Evolutionary conservation across 768 basidiomycete species (phyloP), one percentile per base, ranked within the genome.

Genomic region (Baorangia bicolor): DNA sequence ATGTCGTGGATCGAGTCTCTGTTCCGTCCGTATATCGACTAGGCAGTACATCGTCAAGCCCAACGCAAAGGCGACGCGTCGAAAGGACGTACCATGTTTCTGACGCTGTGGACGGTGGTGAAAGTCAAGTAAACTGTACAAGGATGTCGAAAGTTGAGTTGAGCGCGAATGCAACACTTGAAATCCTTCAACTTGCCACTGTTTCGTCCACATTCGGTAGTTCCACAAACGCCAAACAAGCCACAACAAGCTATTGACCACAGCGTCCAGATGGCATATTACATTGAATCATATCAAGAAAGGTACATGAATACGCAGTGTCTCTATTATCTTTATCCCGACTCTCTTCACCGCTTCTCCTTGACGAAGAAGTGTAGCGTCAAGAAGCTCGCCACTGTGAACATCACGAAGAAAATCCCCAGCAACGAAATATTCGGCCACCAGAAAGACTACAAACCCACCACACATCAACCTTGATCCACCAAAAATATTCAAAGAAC

Each of bases 381-480:
- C 51, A 93, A 60, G 71, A 83, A 98, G 72, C 91, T 94, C 34
- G 78, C 76, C 6, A 83, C 68, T 6, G 89, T 93, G 72, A 94
- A 94, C 2, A 78, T 73, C 27, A 82, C 86, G 64, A 98, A 95
- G 77, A 94, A 94, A 45, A 94, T 91, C 7, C 79, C 88, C 6
- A 98, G 79, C 0, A 94, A 74, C 0, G 87, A 80, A 33, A 94
- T 90, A 68, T 99, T 95, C 0, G 97, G 97, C 92, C 92, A 98
- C 97, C 97, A 99, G 79, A 95, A 98, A 0, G 96, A 94, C 80
- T 83, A 48, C 30, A n/a, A n/a, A 40, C 10, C 11, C 33, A 55
- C 3, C 13, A 49, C 6, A 6, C 13, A 47, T 67, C 45, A 65
- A 44, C 33, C 28, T 59, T 28, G 25, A 21, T 18, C 56, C 48